phyloP scores from a whole-genome alignment of 345 rosid genomes.

The Orychophragmus violaceus region DNA sequence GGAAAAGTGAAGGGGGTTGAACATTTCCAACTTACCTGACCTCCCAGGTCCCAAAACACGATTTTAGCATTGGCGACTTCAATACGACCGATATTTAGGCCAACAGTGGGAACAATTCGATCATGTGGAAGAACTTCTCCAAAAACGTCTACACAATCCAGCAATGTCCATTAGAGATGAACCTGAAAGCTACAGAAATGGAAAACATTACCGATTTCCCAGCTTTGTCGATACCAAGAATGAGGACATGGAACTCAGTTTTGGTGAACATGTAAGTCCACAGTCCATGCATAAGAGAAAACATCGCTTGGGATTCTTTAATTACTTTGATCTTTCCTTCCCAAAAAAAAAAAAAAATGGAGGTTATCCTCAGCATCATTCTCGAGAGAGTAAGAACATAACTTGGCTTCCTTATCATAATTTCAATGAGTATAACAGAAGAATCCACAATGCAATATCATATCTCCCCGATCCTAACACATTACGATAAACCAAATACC shows the following conservation, averaged over 20 bases:
- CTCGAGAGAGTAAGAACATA: background rate
- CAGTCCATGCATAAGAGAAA: conserved; percentile 91
- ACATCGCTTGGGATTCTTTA: conserved; percentile 54
- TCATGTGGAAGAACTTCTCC: conserved; percentile 95
- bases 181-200: background rate
- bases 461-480: background rate
- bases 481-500: background rate
- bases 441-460: conserved; percentile 3
- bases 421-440: background rate
- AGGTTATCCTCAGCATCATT: conserved; percentile 13
- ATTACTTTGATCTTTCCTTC: background rate
- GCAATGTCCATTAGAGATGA: background rate
- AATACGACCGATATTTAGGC: conserved; percentile 89
- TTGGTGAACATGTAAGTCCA: conserved; percentile 82
- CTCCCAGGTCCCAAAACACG: conserved; percentile 97
- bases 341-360: background rate
- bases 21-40: conserved; percentile 55
- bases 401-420: background rate
- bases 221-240: conserved; percentile 96
- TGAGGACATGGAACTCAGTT: conserved; percentile 89
- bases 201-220: conserved; percentile 75
- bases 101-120: conserved; percentile 95
- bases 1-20: background rate
- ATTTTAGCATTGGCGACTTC: conserved; percentile 82
- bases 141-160: conserved; percentile 58